Percentiles rank a stretch among this genome's conserved stretches.
These are phyloP conservation scores for Selenicereus undatus DNA, from an alignment of 148 eudicot genomes.

Conservation along the genomic window DNA sequence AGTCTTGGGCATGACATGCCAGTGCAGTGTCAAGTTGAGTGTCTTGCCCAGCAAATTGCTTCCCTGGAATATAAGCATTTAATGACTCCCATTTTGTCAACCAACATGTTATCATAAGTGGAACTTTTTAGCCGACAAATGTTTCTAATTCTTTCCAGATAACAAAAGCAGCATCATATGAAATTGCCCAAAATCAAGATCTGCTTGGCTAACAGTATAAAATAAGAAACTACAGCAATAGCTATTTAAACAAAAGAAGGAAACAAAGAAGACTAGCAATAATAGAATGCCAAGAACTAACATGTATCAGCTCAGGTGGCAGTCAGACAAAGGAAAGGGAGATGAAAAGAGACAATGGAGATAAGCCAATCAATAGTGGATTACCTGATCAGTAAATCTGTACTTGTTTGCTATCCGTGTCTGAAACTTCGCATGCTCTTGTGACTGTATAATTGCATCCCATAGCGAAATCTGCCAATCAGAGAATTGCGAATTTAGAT, in stretches of 20 bases:
- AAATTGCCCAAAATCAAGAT: not conserved
- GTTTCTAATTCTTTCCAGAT: not conserved
- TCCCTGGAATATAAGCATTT: slow-evolving; percentile 42
- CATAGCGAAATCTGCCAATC: slow-evolving; percentile 69
- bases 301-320: not conserved
- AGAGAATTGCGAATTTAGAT: not conserved
- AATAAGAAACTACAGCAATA: too few relatives aligned
- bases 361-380: not conserved
- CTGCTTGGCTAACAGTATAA: not conserved
- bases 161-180: not conserved
- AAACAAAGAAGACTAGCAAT: not conserved
- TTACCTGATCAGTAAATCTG: slow-evolving; percentile 78
- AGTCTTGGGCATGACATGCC: slow-evolving; percentile 99
- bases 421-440: slow-evolving; percentile 65
- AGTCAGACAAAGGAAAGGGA: not conserved
- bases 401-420: slow-evolving; percentile 81
- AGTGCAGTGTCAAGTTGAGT: slow-evolving; percentile 82
- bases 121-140: not conserved
- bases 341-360: not conserved
- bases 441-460: slow-evolving; percentile 84
- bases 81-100: slow-evolving; percentile 3
- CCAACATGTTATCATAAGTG: not conserved
- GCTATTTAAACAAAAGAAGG: too few relatives aligned
- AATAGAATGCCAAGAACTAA: not conserved
- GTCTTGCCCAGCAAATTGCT: slow-evolving; percentile 74